These are phyloP conservation scores for Karstenula rhodostoma DNA, from an alignment of 2,329 filamentous ascomycete species.

Conservation along the genomic window DNA sequence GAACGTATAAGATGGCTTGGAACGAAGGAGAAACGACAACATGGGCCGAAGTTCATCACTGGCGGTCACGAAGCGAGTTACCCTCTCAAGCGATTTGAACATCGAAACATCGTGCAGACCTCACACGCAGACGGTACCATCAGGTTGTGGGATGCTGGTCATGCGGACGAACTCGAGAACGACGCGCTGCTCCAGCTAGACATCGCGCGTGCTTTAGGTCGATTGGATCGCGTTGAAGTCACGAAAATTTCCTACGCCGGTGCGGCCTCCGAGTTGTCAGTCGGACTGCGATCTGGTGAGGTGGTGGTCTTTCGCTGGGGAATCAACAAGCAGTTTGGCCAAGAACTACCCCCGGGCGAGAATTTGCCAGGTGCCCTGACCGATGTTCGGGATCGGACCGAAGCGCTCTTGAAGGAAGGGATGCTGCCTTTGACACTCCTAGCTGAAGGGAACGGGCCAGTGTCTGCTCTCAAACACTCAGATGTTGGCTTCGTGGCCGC, in stretches of 20 bases:
- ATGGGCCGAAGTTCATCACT: slow-evolving; percentile 78
- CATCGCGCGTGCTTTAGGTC: slow-evolving; percentile 79
- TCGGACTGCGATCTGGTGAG: slow-evolving; percentile 84
- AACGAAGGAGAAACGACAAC: slow-evolving; percentile 82
- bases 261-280: slow-evolving; percentile 83
- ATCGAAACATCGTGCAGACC: slow-evolving; percentile 83
- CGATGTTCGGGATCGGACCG: slow-evolving; percentile 75
- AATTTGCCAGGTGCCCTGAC: slow-evolving; percentile 65
- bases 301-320: slow-evolving; percentile 88
- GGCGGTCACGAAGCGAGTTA: slow-evolving; percentile 79
- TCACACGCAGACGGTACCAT: slow-evolving; percentile 91
- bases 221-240: slow-evolving; percentile 79
- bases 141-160: slow-evolving; percentile 91
- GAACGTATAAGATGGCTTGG: slow-evolving; percentile 86
- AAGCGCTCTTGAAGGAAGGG: slow-evolving; percentile 78
- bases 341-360: slow-evolving; percentile 64
- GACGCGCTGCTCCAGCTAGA: slow-evolving; percentile 82
- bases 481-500: slow-evolving; percentile 91
- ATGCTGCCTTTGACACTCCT: slow-evolving; percentile 82
- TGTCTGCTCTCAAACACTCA: slow-evolving; percentile 83
- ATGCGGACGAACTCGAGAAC: slow-evolving; percentile 94
- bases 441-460: slow-evolving; percentile 81
- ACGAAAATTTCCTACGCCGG: slow-evolving; percentile 81
- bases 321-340: slow-evolving; percentile 76
- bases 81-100: slow-evolving; percentile 78